Conservation (phyloP, 176 grass and related monocot genomes). For the Aegilops bicornis region DNA sequence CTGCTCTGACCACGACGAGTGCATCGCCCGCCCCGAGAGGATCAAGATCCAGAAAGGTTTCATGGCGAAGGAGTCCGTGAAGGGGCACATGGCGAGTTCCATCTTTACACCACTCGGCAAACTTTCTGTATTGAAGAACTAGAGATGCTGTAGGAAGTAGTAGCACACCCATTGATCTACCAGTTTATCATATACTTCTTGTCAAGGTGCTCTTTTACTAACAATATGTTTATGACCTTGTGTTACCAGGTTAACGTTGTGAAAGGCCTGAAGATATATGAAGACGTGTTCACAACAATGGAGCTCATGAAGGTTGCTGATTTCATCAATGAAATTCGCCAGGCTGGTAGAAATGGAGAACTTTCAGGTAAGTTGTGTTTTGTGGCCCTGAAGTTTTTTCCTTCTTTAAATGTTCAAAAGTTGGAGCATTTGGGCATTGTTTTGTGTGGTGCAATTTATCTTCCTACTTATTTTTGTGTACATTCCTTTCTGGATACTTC, state of each 20-base stretch:
- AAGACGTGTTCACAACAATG: conserved; percentile 81
- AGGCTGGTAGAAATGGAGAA: conserved; percentile 82
- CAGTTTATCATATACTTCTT: not conserved
- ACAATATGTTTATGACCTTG: conserved; percentile 30
- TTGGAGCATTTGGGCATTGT: not conserved
- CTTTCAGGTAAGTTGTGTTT: conserved; percentile 80
- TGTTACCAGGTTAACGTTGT: conserved; percentile 91
- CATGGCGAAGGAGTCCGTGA: conserved; percentile 91
- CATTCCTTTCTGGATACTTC: not conserved
- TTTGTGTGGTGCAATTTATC: not conserved
- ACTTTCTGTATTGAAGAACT: conserved; percentile 65
- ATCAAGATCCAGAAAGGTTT: conserved; percentile 99
- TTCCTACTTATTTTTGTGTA: not conserved
- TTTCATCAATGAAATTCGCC: conserved; percentile 86
- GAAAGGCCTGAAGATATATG: conserved; percentile 94
- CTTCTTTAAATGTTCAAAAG: not conserved
- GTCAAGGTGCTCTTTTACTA: not conserved
- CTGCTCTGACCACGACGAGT: conserved; percentile 70
- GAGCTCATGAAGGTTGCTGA: conserved; percentile 80
- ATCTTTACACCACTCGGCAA: conserved; percentile 60
- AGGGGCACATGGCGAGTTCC: conserved; percentile 96
- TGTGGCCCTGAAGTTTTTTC: not conserved
- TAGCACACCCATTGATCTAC: conserved; percentile 34
- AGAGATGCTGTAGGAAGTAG: conserved; percentile 80
- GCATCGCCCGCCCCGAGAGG: conserved; percentile 67